Evolutionary conservation across 2,329 filamentous ascomycete species (phyloP).

Genomic region (Ceratocystis cacaofunesta): DNA sequence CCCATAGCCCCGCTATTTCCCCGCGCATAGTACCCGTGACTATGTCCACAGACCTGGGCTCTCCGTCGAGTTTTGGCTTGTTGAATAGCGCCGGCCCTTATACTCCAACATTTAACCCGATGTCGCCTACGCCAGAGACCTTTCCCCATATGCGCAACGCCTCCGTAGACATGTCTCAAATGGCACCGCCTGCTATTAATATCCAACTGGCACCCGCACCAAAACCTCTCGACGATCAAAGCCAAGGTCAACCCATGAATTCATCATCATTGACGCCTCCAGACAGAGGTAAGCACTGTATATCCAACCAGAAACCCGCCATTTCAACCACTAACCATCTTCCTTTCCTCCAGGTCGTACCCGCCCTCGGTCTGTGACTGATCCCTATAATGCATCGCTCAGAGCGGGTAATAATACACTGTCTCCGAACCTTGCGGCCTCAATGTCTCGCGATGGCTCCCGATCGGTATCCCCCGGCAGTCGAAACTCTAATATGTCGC

Average conservation of each 20-base stretch:
- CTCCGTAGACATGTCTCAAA: conserved; percentile 53
- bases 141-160: conserved; percentile 36
- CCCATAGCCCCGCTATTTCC: conserved; percentile 55
- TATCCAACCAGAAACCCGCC: too few relatives aligned
- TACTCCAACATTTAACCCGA: conserved; percentile 5
- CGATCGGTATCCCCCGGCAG: conserved; percentile 47
- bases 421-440: conserved; percentile 35
- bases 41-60: conserved; percentile 11
- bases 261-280: conserved; percentile 68
- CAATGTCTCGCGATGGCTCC: conserved; percentile 33
- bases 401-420: conserved; percentile 22
- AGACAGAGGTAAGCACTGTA: conserved; percentile 40
- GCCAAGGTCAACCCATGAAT: conserved; percentile 42
- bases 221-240: conserved; percentile 21
- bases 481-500: conserved; percentile 28
- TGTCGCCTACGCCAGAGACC: conserved; percentile 26
- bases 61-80: conserved; percentile 10
- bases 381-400: conserved; percentile 38
- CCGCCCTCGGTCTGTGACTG: conserved; percentile 42
- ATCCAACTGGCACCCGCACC: conserved; percentile 72
- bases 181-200: conserved; percentile 88
- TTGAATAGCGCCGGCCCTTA: conserved; percentile 6
- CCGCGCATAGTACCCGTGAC: conserved; percentile 43
- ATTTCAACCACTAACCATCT: conserved; percentile 15
- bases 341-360: conserved; percentile 29